A percentile compares a stretch with the other conserved stretches of the same genome.
Conservation (phyloP, 306 rosid species). For the Prunus salicina region DNA sequence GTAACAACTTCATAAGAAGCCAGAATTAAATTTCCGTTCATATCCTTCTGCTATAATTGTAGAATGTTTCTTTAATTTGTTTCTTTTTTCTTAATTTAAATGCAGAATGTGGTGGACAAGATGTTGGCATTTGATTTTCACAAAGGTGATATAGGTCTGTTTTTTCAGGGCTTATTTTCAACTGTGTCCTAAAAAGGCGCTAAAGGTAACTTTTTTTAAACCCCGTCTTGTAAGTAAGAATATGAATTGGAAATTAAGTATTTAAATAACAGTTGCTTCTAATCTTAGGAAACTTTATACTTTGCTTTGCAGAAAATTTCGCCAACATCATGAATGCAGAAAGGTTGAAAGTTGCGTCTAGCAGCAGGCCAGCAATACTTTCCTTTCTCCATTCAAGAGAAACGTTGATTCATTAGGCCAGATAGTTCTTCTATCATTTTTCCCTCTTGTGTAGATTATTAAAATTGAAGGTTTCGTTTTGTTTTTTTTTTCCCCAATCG, state of each 20-base stretch:
- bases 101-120: constrained; percentile 72
- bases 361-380: background rate
- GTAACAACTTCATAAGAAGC: background rate
- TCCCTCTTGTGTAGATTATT: background rate
- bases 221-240: background rate
- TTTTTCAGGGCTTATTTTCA: constrained; percentile 61
- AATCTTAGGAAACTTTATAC: background rate
- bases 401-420: background rate
- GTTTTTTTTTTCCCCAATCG: too few species aligned
- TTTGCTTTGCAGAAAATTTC: background rate
- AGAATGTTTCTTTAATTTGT: background rate
- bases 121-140: constrained; percentile 63
- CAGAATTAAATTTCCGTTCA: background rate
- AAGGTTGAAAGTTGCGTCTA: background rate
- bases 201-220: constrained; percentile 3
- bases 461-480: background rate
- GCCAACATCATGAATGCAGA: background rate
- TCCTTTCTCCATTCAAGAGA: background rate
- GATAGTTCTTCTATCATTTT: background rate
- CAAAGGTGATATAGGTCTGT: constrained; percentile 54
- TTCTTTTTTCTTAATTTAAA: constrained; percentile 5
- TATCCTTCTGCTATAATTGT: constrained; percentile 6
- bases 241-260: too few species aligned
- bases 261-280: background rate
- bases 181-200: constrained; percentile 16